Percentiles rank a stretch among this genome's conserved stretches.
Conservation (phyloP, 2,329 filamentous ascomycete species). For the Teratosphaeria gauchensis region DNA sequence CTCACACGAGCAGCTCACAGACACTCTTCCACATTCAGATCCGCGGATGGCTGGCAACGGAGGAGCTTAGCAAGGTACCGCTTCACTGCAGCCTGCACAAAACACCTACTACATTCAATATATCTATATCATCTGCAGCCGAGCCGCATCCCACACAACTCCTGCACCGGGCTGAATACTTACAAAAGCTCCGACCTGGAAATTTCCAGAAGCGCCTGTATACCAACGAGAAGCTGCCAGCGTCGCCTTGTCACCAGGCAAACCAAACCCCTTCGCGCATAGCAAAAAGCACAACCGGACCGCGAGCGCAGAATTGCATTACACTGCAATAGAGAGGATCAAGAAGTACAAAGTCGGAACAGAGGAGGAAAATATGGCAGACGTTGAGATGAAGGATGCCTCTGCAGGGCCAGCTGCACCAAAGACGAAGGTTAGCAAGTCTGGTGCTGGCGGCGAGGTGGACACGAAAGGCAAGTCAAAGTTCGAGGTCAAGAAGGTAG, state of each 20-base stretch:
- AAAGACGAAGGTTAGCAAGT: conserved; percentile 44
- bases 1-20: background rate
- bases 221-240: background rate
- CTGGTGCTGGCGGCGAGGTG: conserved; percentile 39
- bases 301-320: background rate
- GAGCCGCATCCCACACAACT: background rate
- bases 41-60: background rate
- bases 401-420: conserved; percentile 45
- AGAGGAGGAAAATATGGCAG: conserved; percentile 57
- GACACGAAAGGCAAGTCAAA: conserved; percentile 70
- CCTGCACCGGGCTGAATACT: background rate
- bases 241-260: background rate
- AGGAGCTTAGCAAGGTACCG: background rate
- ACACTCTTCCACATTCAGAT: background rate
- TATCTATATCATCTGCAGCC: background rate
- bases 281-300: background rate
- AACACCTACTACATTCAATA: background rate
- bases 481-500: conserved; percentile 97
- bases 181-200: background rate
- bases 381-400: conserved; percentile 94
- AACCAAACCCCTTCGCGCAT: background rate
- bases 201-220: background rate
- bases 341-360: background rate
- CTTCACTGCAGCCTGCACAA: background rate
- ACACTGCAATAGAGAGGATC: background rate